Percentiles rank a stretch among this genome's conserved stretches.
Conservation (phyloP, 2,329 filamentous ascomycete species). For the Magnaporthales sp. region DNA sequence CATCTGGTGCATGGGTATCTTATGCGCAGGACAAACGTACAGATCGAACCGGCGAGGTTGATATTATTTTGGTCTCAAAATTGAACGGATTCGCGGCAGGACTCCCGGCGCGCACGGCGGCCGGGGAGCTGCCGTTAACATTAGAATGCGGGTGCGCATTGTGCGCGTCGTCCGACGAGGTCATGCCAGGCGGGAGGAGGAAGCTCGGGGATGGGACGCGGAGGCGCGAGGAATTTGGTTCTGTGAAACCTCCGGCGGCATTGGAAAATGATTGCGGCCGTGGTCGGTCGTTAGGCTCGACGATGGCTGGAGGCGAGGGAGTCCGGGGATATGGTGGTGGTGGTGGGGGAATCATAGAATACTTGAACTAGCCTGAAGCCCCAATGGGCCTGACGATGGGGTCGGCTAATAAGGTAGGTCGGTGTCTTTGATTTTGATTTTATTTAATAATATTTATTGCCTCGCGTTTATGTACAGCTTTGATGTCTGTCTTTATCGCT, state of each 20-base stretch:
- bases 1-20: neutral
- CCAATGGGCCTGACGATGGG: neutral
- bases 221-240: conserved; percentile 8
- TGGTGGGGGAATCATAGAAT: conserved; percentile 2
- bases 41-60: conserved; percentile 68
- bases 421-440: neutral
- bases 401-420: neutral
- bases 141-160: conserved; percentile 8
- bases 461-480: neutral
- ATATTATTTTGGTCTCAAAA: conserved; percentile 76
- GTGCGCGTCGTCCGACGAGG: conserved; percentile 20
- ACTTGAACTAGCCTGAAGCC: neutral
- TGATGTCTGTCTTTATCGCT: no score
- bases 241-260: conserved; percentile 14
- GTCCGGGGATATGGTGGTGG: conserved; percentile 53
- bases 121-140: conserved; percentile 12
- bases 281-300: conserved; percentile 30
- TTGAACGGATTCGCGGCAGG: conserved; percentile 70
- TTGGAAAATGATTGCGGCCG: neutral
- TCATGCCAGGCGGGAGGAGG: conserved; percentile 22
- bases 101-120: conserved; percentile 10
- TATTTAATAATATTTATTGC: neutral
- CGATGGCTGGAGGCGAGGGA: conserved; percentile 50
- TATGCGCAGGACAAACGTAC: conserved; percentile 35
- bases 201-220: conserved; percentile 16